These are phyloP conservation scores for Lotmaria passim DNA, from an alignment of 208 protist species.

Conservation along the genomic window DNA sequence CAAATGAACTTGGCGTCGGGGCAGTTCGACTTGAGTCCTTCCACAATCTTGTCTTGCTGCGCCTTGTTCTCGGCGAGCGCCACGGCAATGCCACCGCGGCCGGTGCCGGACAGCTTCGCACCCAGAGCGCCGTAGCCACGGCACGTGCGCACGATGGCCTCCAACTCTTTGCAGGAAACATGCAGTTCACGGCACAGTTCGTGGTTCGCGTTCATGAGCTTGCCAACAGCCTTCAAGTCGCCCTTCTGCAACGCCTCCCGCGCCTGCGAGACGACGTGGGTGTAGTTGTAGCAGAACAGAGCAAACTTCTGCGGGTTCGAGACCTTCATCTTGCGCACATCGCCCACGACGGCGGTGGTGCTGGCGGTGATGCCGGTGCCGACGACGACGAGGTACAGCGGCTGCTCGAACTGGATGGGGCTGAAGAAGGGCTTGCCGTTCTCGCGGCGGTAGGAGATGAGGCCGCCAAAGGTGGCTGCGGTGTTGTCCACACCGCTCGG, in stretches of 20 bases:
- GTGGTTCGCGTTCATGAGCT: conserved; percentile 76
- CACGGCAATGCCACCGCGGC: conserved; percentile 79
- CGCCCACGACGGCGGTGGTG: conserved; percentile 69
- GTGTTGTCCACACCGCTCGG: conserved; percentile 92
- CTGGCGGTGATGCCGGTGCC: conserved; percentile 85
- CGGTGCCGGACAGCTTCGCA: conserved; percentile 84
- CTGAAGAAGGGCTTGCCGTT: conserved; percentile 44
- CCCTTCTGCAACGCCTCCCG: conserved; percentile 50
- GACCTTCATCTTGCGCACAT: conserved; percentile 60
- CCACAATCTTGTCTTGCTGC: conserved; percentile 51
- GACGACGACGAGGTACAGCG: conserved; percentile 79
- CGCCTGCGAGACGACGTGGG: conserved; percentile 39
- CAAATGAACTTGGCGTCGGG: conserved; percentile 71
- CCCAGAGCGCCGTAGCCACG: conserved; percentile 64
- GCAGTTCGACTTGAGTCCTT: conserved; percentile 45
- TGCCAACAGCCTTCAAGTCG: conserved; percentile 43
- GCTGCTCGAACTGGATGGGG: conserved; percentile 30
- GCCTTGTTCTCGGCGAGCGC: conserved; percentile 42
- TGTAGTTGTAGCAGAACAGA: conserved; percentile 50
- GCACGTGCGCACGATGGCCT: conserved; percentile 63
- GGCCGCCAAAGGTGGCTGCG: conserved; percentile 82
- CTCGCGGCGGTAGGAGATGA: conserved; percentile 66
- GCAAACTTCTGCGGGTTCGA: conserved; percentile 50
- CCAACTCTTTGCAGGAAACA: conserved; percentile 74
- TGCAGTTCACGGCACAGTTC: conserved; percentile 62